phyloP scores from a whole-genome alignment of 2,329 filamentous ascomycete genomes.

The Coniosporium uncinatum region DNA sequence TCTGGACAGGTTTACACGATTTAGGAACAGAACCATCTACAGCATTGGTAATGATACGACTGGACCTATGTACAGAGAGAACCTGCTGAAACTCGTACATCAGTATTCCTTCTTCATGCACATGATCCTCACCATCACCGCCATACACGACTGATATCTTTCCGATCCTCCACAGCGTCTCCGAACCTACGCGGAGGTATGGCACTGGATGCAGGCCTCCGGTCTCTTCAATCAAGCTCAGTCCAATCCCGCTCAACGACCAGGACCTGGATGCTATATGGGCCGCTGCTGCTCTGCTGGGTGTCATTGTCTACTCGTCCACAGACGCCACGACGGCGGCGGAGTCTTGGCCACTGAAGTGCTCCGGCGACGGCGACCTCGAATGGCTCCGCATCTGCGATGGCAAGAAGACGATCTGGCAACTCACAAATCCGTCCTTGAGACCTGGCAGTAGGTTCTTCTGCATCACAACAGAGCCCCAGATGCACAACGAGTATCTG shows the following conservation, averaged over 20 bases:
- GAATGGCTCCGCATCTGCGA: conserved; percentile 53
- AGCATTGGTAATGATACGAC: too few relatives aligned
- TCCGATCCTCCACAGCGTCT: conserved; percentile 8
- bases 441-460: conserved; percentile 41
- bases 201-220: conserved; percentile 42
- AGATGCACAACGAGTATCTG: conserved; percentile 11
- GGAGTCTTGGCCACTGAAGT: conserved; percentile 51
- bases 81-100: too few relatives aligned
- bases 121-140: conserved; percentile 43
- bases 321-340: conserved; percentile 34
- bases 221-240: conserved; percentile 42
- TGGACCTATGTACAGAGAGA: too few relatives aligned
- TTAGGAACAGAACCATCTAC: too few relatives aligned
- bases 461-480: conserved; percentile 17
- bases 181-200: conserved; percentile 25
- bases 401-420: conserved; percentile 50
- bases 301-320: conserved; percentile 37
- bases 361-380: conserved; percentile 36
- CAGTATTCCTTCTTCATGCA: conserved; percentile 50
- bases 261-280: conserved; percentile 38
- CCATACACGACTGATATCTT: conserved; percentile 46
- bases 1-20: too few relatives aligned
- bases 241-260: conserved; percentile 22
- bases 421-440: conserved; percentile 40
- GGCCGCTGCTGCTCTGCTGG: conserved; percentile 41